Percentiles rank a stretch among this genome's conserved stretches.
Evolutionary conservation across 345 rosid genomes (phyloP).

Genomic region (Ceriops zippeliana): DNA sequence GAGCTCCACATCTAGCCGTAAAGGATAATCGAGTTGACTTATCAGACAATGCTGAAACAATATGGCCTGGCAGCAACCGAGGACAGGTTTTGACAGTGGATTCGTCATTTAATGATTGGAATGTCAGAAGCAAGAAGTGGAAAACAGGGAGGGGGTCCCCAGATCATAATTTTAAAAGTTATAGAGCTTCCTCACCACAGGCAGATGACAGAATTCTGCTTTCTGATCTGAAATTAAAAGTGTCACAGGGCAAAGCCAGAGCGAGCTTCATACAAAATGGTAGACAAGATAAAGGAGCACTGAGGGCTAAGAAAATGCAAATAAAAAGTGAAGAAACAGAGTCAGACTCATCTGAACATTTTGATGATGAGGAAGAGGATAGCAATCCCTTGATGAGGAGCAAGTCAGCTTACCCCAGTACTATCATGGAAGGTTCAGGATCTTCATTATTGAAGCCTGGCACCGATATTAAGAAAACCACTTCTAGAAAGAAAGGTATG

Average conservation of each 20-base stretch:
- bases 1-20: slow-evolving; percentile 23
- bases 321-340: slow-evolving; percentile 68
- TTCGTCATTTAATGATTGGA: slow-evolving; percentile 54
- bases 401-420: slow-evolving; percentile 45
- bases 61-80: slow-evolving; percentile 45
- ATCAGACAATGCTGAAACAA: slow-evolving; percentile 38
- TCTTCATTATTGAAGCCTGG: slow-evolving; percentile 46
- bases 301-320: slow-evolving; percentile 45
- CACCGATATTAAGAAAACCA: slow-evolving; percentile 40
- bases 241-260: slow-evolving; percentile 54
- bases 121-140: slow-evolving; percentile 59
- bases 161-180: slow-evolving; percentile 45
- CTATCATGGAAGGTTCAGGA: slow-evolving; percentile 41
- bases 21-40: slow-evolving; percentile 54
- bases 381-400: slow-evolving; percentile 46
- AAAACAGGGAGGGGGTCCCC: slow-evolving; percentile 54
- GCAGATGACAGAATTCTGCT: slow-evolving; percentile 52
- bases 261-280: slow-evolving; percentile 49
- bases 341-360: slow-evolving; percentile 72
- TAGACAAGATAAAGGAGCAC: slow-evolving; percentile 33
- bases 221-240: slow-evolving; percentile 52
- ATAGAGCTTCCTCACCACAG: slow-evolving; percentile 49
- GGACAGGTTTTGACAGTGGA: slow-evolving; percentile 47
- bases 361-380: slow-evolving; percentile 54
- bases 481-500: slow-evolving; percentile 38